These are phyloP conservation scores for Rozella allomycis DNA, from an alignment of 371 early-diverging fungal species.

Conservation along the genomic window DNA sequence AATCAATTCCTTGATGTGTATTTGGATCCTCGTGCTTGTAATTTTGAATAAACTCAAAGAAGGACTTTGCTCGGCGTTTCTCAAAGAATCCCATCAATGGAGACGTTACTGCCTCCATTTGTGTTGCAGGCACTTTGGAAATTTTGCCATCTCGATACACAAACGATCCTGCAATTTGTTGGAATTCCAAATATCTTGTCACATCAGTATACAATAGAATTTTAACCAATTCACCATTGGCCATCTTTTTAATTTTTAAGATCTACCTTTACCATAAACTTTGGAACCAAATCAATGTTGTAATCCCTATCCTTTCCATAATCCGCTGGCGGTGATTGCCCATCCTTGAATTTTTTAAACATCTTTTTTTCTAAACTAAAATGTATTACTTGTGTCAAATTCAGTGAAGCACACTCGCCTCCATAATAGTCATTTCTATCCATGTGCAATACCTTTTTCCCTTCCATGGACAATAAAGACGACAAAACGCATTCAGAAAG, in stretches of 20 bases:
- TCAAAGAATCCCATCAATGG: slow-evolving; percentile 85
- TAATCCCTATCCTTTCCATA: slow-evolving; percentile 83
- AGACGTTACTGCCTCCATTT: slow-evolving; percentile 65
- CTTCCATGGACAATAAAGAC: slow-evolving; percentile 90
- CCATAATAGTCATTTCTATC: slow-evolving; percentile 98
- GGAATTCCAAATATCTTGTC: slow-evolving; percentile 92
- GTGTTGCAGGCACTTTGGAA: slow-evolving; percentile 86
- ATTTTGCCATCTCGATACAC: slow-evolving; percentile 75
- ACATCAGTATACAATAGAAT: slow-evolving; percentile 77
- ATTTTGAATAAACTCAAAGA: slow-evolving; percentile 85
- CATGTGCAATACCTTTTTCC: slow-evolving; percentile 74
- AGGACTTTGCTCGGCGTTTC: slow-evolving; percentile 81
- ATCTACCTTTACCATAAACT: too few species aligned
- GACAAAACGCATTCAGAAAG: slow-evolving; percentile 97
- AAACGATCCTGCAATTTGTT: slow-evolving; percentile 84
- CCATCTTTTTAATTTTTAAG: too few species aligned
- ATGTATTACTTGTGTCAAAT: slow-evolving; percentile 57
- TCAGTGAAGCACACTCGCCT: slow-evolving; percentile 78
- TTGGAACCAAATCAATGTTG: slow-evolving; percentile 96
- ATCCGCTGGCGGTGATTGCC: slow-evolving; percentile 30
- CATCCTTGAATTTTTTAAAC: slow-evolving; percentile 59
- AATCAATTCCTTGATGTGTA: slow-evolving; percentile 40
- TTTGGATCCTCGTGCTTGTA: slow-evolving; percentile 53
- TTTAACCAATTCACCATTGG: slow-evolving; percentile 63
- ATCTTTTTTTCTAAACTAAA: slow-evolving; percentile 27